A percentile compares a stretch with the other conserved stretches of the same genome.
These are phyloP conservation scores for Domatiomyces catenatus DNA, from an alignment of 2,329 filamentous ascomycete genomes.

Conservation along the genomic window DNA sequence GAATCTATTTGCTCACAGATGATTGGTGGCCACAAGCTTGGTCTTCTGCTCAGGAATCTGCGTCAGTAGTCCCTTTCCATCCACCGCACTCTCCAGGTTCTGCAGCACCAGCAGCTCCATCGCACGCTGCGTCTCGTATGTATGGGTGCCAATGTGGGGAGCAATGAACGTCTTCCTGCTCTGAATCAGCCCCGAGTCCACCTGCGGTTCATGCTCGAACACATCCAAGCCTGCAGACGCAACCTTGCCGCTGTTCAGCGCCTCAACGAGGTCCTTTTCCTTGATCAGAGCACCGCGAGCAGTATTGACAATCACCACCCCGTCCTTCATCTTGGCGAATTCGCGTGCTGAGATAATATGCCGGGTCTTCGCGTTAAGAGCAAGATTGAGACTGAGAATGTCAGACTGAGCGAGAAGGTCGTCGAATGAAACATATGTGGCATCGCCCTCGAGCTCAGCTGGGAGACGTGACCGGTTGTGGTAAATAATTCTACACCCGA, in stretches of 20 bases:
- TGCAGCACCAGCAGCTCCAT: conserved; percentile 46
- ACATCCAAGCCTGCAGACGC: conserved; percentile 32
- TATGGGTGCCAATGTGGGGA: conserved; percentile 46
- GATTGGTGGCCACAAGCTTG: conserved; percentile 6
- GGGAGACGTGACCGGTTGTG: conserved; percentile 31
- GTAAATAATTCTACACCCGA: conserved; percentile 34
- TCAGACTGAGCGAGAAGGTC: conserved; percentile 31
- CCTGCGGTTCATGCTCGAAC: conserved; percentile 31
- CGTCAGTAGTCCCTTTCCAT: conserved; percentile 43
- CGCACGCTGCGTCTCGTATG: conserved; percentile 44
- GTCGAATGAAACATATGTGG: conserved; percentile 32
- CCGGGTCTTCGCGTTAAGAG: conserved; percentile 29
- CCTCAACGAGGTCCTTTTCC: conserved; percentile 31
- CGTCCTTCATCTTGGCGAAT: conserved; percentile 31
- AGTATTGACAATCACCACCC: conserved; percentile 30
- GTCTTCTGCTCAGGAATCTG: conserved; percentile 44
- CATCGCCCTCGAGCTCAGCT: conserved; percentile 26
- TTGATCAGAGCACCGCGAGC: conserved; percentile 31
- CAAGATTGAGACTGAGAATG: conserved; percentile 32
- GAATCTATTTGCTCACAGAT: neutral
- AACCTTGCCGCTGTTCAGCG: conserved; percentile 31
- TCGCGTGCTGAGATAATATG: conserved; percentile 33
- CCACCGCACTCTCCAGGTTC: conserved; percentile 41
- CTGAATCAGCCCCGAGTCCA: conserved; percentile 33
- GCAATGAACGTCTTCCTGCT: conserved; percentile 37